Percentiles rank a stretch among this genome's conserved stretches.
These are phyloP conservation scores for Chlorella vulgaris DNA, from an alignment of 139 green algal species.

Conservation along the genomic window DNA sequence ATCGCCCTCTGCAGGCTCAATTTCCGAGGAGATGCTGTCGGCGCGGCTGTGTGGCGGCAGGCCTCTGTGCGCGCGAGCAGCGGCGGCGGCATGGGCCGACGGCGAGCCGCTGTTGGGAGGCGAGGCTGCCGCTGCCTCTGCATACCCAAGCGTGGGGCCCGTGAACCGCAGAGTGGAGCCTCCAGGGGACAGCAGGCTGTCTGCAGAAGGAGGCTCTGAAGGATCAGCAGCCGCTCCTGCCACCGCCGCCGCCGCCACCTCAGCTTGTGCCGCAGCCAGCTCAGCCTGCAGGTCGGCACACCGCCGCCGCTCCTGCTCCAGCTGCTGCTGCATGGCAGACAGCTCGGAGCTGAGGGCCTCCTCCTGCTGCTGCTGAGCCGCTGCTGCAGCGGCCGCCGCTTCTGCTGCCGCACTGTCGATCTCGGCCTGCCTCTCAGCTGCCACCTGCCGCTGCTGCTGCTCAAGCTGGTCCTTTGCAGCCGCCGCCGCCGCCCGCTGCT, in stretches of 20 bases:
- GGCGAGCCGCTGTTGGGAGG: background rate
- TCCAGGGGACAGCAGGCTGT: conserved; percentile 18
- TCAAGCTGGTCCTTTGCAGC: background rate
- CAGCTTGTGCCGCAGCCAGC: background rate
- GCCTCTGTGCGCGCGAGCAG: background rate
- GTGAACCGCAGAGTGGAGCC: conserved; percentile 30
- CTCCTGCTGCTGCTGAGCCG: background rate
- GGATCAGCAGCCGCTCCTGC: background rate
- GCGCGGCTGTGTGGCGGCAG: background rate
- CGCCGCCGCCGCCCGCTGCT: background rate
- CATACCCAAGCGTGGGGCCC: conserved; percentile 15
- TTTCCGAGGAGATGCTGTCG: conserved; percentile 28
- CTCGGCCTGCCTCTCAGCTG: background rate
- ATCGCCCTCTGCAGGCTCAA: conserved; percentile 20
- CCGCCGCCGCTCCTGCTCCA: background rate
- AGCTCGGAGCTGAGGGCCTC: background rate
- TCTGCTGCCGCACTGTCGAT: background rate
- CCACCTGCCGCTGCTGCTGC: background rate
- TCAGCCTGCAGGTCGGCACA: background rate
- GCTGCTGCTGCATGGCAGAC: background rate
- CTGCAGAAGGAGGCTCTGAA: background rate
- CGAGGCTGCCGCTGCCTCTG: conserved; percentile 3
- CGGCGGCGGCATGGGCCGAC: too few relatives aligned
- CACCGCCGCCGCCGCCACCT: background rate
- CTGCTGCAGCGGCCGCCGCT: background rate